These are phyloP conservation scores for Metschnikowia koreensis DNA, from an alignment of 805 yeast species.

Conservation along the genomic window DNA sequence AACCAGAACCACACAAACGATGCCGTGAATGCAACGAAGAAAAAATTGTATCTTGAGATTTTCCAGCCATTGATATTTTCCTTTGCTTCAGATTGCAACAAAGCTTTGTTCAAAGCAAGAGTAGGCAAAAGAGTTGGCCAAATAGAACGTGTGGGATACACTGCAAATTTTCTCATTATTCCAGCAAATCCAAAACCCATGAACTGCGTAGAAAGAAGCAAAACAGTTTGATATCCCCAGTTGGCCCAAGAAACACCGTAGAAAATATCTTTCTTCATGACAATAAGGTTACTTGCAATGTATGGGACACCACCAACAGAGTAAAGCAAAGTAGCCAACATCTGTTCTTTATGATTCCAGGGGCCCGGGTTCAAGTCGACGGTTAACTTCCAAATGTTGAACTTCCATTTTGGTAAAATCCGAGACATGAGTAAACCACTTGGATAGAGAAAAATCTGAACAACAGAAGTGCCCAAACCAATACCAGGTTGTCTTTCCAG, in stretches of 20 bases:
- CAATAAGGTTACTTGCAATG: conserved; percentile 53
- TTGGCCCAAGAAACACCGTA: conserved; percentile 42
- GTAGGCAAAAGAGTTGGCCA: conserved; percentile 72
- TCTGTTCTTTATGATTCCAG: conserved; percentile 8
- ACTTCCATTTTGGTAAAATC: conserved; percentile 32
- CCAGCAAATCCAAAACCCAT: conserved; percentile 72
- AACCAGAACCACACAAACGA: conserved; percentile 2
- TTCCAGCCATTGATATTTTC: conserved; percentile 61
- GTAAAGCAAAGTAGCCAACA: conserved; percentile 5
- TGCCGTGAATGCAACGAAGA: neutral
- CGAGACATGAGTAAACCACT: conserved; percentile 51
- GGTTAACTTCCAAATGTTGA: neutral
- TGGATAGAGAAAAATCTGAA: conserved; percentile 61
- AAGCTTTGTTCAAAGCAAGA: conserved; percentile 43
- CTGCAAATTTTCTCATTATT: conserved; percentile 52
- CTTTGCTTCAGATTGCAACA: conserved; percentile 46
- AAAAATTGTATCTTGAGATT: conserved; percentile 21
- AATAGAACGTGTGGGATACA: conserved; percentile 59
- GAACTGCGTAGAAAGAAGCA: conserved; percentile 55
- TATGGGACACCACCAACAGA: conserved; percentile 31
- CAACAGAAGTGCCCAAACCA: conserved; percentile 47
- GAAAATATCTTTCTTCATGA: conserved; percentile 42
- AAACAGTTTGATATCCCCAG: conserved; percentile 53
- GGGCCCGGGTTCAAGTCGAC: conserved; percentile 6
- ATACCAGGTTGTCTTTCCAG: conserved; percentile 55